Evolutionary conservation across 768 basidiomycete species (phyloP), one percentile per base, ranked within the genome.

Genomic region (Lentinula sp.): DNA sequence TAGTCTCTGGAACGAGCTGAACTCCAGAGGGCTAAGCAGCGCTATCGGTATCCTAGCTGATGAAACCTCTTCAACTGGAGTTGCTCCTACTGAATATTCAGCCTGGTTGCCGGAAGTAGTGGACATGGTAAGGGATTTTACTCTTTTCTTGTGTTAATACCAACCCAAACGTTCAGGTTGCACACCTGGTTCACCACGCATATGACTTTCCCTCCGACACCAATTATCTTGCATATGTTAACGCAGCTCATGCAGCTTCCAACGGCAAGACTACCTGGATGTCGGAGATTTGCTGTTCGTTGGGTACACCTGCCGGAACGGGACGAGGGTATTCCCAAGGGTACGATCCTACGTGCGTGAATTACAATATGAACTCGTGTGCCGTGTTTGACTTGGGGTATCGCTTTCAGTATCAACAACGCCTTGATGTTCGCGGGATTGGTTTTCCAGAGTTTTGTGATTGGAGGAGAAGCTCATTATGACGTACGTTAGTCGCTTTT

Each of bases 171-270:
- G 21, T 18, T 3, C 59, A 73, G 70, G 73, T 80, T 4, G 70
- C 71, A 9, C 77, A 73, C 11, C 63, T 79, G 31, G 73, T 73
- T 11, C 78, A 78, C 56, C 78, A 80, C 61, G 77, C 76, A n/a
- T 80, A 79, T 62, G 76, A 76, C 53, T 80, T 79, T 65, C 75
- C 76, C 3, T 71, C 67, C n/a, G 78, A 78, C 59, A 60, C 70
- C 5, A 70, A 68, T 60, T 77, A 77, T 53, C 63, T 66, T 0
- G 68, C 68, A 3, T 76, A 71, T 40, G 60, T 73, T 55, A 70
- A 63, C 43, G 71, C 61, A 23, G 69, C 70, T 11, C 70, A 71
- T 11, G 59, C 63, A 0, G 43, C 62, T 23, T 73, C 67, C 45
- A 70, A 72, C 1, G 71, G 71, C 2, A 76, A 73, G 59, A 52